Evolutionary conservation across 1,139 yeast species (phyloP).

Genomic region (Candida buenavistaensis): DNA sequence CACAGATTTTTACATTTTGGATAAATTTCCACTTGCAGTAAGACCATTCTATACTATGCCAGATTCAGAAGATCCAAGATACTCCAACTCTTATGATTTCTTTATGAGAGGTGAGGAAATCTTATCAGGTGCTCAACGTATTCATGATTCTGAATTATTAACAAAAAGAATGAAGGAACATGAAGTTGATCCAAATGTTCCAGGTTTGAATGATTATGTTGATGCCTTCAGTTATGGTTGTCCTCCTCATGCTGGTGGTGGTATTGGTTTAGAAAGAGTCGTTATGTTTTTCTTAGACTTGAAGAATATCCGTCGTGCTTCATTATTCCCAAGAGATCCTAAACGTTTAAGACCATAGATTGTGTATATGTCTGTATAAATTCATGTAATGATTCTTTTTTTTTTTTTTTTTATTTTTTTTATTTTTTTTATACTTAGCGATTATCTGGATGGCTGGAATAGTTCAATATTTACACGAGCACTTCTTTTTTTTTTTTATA

Average conservation of each 20-base stretch:
- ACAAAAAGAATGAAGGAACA: slow-evolving; percentile 79
- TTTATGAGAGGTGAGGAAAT: slow-evolving; percentile 99
- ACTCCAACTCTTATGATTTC: slow-evolving; percentile 96
- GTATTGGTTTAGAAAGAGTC: slow-evolving; percentile 98
- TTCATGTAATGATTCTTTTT: not conserved
- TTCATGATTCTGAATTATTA: slow-evolving; percentile 87
- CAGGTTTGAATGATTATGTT: slow-evolving; percentile 87
- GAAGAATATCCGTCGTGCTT: slow-evolving; percentile 96
- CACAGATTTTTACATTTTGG: slow-evolving; percentile 96
- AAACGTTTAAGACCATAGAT: slow-evolving; percentile 80
- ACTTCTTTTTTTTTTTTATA: too few relatives aligned
- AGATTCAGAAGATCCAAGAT: slow-evolving; percentile 84
- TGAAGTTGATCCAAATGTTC: slow-evolving; percentile 75
- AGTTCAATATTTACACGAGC: not conserved
- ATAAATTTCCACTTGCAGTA: slow-evolving; percentile 93
- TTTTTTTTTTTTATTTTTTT: not conserved
- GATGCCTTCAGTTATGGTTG: slow-evolving; percentile 94
- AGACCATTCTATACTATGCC: slow-evolving; percentile 99
- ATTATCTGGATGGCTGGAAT: not conserved
- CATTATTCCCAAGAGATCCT: slow-evolving; percentile 99
- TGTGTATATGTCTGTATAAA: slow-evolving; percentile 1
- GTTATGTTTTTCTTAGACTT: slow-evolving; percentile 96
- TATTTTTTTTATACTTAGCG: too few relatives aligned
- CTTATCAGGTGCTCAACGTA: slow-evolving; percentile 98
- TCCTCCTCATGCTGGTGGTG: slow-evolving; percentile 99